Evolutionary conservation across 2,329 filamentous ascomycete species (phyloP).

Genomic region (Fusarium mangiferae): DNA sequence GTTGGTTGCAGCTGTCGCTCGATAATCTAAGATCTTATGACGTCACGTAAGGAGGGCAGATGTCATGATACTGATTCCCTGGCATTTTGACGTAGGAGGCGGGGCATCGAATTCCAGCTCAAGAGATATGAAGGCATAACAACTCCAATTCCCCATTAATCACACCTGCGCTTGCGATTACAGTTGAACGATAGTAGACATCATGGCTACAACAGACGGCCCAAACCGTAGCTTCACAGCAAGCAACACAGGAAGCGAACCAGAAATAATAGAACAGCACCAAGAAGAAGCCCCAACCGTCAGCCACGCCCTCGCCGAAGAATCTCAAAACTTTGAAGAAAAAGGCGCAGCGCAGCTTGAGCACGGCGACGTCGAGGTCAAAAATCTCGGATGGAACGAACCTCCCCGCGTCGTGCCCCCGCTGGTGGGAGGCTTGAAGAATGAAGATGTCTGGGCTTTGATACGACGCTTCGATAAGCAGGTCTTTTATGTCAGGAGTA

Average conservation of each 20-base stretch:
- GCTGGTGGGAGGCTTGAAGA: constrained; percentile 73
- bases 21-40: constrained; percentile 22
- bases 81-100: constrained; percentile 36
- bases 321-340: constrained; percentile 47
- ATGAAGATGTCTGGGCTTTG: constrained; percentile 79
- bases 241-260: constrained; percentile 38
- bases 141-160: background rate
- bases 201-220: constrained; percentile 20
- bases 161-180: background rate
- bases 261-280: constrained; percentile 44
- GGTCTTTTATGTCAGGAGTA: constrained; percentile 74
- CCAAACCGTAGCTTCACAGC: constrained; percentile 32
- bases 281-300: constrained; percentile 47
- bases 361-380: constrained; percentile 65
- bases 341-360: constrained; percentile 59
- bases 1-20: constrained; percentile 1
- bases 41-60: constrained; percentile 16
- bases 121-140: background rate
- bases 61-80: constrained; percentile 23
- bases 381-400: constrained; percentile 77
- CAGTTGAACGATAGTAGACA: background rate
- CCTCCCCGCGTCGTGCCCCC: constrained; percentile 66
- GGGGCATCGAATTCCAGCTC: constrained; percentile 28
- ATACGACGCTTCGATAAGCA: constrained; percentile 80
- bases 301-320: constrained; percentile 52